Percentiles rank a stretch among this genome's conserved stretches.
phyloP scores from a whole-genome alignment of 208 protist species.

The Eutreptiella sp. region DNA sequence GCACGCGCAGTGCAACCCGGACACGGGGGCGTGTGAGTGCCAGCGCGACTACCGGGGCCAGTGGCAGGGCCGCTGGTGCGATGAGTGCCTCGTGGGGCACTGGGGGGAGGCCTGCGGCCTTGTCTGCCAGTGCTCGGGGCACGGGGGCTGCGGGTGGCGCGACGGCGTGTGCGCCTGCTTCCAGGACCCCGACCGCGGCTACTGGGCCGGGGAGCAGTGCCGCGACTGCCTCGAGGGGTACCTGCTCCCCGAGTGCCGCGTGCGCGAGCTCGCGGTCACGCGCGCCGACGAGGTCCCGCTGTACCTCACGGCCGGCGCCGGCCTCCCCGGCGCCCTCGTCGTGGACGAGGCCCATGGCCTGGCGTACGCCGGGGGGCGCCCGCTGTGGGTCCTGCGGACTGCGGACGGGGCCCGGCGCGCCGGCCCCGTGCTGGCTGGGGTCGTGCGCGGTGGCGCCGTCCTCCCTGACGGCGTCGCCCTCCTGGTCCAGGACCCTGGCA shows the following conservation, averaged over 20 bases:
- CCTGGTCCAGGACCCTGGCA: too few relatives aligned
- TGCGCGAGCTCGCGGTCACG: not conserved
- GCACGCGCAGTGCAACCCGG: constrained; percentile 20
- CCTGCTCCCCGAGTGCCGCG: constrained; percentile 19
- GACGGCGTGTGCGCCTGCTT: constrained; percentile 24
- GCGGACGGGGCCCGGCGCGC: too few relatives aligned
- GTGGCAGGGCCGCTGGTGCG: constrained; percentile 1
- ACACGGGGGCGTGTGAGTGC: constrained; percentile 16
- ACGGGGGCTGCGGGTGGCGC: constrained; percentile 7
- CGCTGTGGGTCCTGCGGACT: too few relatives aligned
- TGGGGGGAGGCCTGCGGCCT: too few relatives aligned
- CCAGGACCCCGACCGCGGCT: not conserved
- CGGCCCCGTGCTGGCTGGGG: too few relatives aligned
- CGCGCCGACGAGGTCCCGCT: too few relatives aligned
- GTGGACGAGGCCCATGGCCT: too few relatives aligned
- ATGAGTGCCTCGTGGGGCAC: not conserved
- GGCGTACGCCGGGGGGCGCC: too few relatives aligned
- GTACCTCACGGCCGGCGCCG: too few relatives aligned
- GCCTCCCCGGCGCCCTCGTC: too few relatives aligned
- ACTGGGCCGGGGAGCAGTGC: constrained; percentile 6
- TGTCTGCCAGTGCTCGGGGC: not conserved
- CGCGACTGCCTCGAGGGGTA: constrained; percentile 14
- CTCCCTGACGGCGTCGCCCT: too few relatives aligned
- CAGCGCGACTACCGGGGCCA: constrained; percentile 6
- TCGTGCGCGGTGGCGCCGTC: too few relatives aligned